Percentiles rank a stretch among this genome's conserved stretches.
These are phyloP conservation scores for Passiflora organensis DNA, from an alignment of 345 rosid genomes.

Conservation along the genomic window DNA sequence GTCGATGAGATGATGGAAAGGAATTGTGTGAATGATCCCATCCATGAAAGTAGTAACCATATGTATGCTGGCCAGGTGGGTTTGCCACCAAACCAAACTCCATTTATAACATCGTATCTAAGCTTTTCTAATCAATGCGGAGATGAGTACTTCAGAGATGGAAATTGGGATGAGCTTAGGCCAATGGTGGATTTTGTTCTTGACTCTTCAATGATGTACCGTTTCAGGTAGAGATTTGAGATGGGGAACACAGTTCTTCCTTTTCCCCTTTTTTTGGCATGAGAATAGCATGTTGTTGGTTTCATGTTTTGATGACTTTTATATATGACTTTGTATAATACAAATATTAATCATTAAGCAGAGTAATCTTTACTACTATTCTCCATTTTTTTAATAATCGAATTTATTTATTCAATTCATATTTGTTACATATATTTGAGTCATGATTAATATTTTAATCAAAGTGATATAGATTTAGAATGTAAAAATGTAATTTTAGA, in stretches of 20 bases:
- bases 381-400: too few species aligned
- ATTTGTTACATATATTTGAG: too few species aligned
- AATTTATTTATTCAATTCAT: too few species aligned
- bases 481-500: too few species aligned
- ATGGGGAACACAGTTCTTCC: not conserved
- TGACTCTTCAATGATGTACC: not conserved
- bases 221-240: not conserved
- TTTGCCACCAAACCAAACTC: slow-evolving; percentile 3
- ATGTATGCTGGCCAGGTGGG: slow-evolving; percentile 11
- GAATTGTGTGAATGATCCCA: slow-evolving; percentile 2
- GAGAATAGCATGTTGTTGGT: too few species aligned
- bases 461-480: too few species aligned
- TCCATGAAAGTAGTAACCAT: not conserved
- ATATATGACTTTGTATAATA: too few species aligned
- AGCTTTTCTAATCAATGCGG: slow-evolving; percentile 8
- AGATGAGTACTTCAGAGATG: slow-evolving; percentile 11
- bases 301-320: too few species aligned
- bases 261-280: too few species aligned
- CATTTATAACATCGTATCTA: slow-evolving; percentile 10
- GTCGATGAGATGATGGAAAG: slow-evolving; percentile 7
- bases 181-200: slow-evolving; percentile 22
- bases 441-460: too few species aligned
- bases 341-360: too few species aligned
- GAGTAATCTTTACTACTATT: too few species aligned
- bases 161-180: slow-evolving; percentile 36